Evolutionary conservation across 768 basidiomycete genomes (phyloP), one percentile per base, ranked within the genome.

Genomic region (Daedalea quercina): DNA sequence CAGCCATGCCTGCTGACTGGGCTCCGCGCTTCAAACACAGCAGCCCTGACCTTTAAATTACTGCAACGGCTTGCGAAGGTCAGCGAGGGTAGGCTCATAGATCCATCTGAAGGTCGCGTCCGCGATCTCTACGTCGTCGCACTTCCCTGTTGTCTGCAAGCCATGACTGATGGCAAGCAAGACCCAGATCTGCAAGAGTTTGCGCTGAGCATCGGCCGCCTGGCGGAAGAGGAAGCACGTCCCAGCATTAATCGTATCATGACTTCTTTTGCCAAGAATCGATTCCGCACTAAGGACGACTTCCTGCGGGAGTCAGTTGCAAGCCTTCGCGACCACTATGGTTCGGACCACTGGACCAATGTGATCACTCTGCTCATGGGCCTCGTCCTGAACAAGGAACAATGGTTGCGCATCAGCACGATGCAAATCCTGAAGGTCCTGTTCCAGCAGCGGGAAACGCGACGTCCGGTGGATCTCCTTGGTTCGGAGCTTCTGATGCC

Each of bases 401-500:
- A 77, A 15, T 94, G 92, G 90, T 68, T 95, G 53, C 81, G 85
- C 41, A 77, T 89, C 33, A 87, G 90, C 55, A 73, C 84, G 4
- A 84, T 95, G 83, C 88, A 92, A 61, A 83, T 94, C 31, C 76
- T 96, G 54, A 94, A 95, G 67, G 80, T 88, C 37, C 74, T 96
- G 8, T 89, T 95, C 68, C 87, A 90, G 65, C 90, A 89, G 53
- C 78, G 87, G 31, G 90, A 93, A 60, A 84, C 86, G 0, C 75
- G 87, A 54, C 84, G 76, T 52, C 81, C 85, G 15, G 76, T 91
- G 22, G 84, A 87, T 47, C 72, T 81, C 0, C 72, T 92, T 47
- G 90, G 90, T 2, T 86, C 89, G 1, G 94, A 96, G 64, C 73
- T 94, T 22, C 78, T 97, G 25, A 92, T 92, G 86, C 94, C 94